Conservation (phyloP, 352 stramenopile genomes). For the Phytophthora quininea region DNA sequence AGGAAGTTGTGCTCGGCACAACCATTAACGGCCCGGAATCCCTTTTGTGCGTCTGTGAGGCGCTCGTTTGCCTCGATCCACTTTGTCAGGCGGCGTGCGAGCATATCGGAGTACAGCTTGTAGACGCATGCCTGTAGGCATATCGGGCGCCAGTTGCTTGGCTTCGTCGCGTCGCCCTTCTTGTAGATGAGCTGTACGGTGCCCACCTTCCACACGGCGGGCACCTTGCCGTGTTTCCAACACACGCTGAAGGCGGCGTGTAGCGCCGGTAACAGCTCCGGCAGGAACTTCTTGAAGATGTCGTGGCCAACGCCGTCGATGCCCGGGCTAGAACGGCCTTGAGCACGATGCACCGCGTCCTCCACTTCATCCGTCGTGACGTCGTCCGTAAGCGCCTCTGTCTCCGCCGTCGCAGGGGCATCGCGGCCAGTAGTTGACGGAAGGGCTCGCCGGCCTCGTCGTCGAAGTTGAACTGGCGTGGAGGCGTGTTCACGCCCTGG, state of each 20-base stretch:
- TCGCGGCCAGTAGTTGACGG: neutral
- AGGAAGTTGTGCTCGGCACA: no score
- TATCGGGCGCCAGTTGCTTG: no score
- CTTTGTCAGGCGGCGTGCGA: no score
- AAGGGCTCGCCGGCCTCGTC: neutral
- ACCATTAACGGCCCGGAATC: no score
- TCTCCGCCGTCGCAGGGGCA: neutral
- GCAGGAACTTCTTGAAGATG: constrained; percentile 11
- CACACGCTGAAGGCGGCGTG: constrained; percentile 11
- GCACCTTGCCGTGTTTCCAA: constrained; percentile 19
- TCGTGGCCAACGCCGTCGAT: constrained; percentile 24
- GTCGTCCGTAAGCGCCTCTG: neutral
- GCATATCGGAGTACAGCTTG: no score
- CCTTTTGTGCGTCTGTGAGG: no score
- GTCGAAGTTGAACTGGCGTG: constrained; percentile 1
- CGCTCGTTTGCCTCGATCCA: no score
- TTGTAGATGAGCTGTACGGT: constrained; percentile 26
- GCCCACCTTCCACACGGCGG: constrained; percentile 15
- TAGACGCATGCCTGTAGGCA: no score
- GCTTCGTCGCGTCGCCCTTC: constrained; percentile 5
- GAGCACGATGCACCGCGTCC: constrained; percentile 9
- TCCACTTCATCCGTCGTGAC: constrained; percentile 17
- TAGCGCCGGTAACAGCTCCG: constrained; percentile 15
- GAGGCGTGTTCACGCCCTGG: neutral
- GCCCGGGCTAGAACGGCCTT: constrained; percentile 2